These are phyloP conservation scores for Gamsiella multidivaricata DNA, from an alignment of 192 early-diverging fungal genomes.

Conservation along the genomic window DNA sequence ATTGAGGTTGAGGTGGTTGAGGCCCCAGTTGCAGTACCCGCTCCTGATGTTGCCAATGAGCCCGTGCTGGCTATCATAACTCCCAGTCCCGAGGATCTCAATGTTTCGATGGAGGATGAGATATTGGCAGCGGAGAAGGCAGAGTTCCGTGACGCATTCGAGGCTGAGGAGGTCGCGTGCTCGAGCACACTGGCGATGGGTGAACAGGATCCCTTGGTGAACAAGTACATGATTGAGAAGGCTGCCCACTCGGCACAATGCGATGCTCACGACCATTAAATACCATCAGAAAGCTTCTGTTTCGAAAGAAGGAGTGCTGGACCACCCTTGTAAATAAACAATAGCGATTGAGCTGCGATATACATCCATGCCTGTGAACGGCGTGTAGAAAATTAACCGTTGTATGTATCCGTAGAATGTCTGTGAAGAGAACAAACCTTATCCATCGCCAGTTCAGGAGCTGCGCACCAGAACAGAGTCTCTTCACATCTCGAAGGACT, in stretches of 20 bases:
- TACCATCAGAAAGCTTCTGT: too few relatives aligned
- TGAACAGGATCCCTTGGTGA: slow-evolving; percentile 33
- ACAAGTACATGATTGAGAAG: slow-evolving; percentile 30
- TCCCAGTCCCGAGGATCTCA: too few relatives aligned
- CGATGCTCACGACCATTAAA: too few relatives aligned
- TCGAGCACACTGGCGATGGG: slow-evolving; percentile 16
- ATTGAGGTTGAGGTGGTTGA: not conserved
- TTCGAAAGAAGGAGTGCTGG: not conserved
- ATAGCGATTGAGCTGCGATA: too few relatives aligned
- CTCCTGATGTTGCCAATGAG: not conserved
- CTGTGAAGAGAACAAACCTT: too few relatives aligned
- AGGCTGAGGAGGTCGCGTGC: slow-evolving; percentile 22
- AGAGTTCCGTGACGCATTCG: slow-evolving; percentile 17
- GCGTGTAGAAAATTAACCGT: too few relatives aligned
- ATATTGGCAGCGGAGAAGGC: slow-evolving; percentile 14
- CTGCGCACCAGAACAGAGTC: too few relatives aligned
- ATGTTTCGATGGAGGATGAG: too few relatives aligned
- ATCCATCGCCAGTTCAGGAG: too few relatives aligned
- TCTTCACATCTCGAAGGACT: too few relatives aligned
- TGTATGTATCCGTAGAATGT: too few relatives aligned
- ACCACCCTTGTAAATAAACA: not conserved
- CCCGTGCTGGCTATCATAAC: not conserved
- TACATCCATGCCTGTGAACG: too few relatives aligned
- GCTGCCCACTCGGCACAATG: slow-evolving; percentile 7
- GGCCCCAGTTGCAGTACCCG: not conserved